Base-by-base conservation (phyloP, 352 stramenopile species). In the Phytophthora citrophthora region DNA sequence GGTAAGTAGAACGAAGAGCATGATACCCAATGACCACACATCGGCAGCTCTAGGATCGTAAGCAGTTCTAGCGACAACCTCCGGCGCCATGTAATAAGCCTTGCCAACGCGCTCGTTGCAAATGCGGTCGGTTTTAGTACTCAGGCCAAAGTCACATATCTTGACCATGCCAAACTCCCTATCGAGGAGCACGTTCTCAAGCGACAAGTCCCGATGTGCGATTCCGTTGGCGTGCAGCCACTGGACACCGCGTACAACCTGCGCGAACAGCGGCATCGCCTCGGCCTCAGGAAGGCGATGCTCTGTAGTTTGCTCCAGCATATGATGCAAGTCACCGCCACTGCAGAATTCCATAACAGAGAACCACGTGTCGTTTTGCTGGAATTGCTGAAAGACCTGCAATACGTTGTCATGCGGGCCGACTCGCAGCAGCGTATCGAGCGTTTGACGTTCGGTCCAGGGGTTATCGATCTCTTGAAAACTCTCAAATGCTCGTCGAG, bases 1-100 rank as follows among this genome's bases (percentile, higher is more conserved):
- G 1, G 76, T 79, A 9, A 90, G 76, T 54, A 88, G 76, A 47
- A 88, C 76, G 74, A 86, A 90, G 15, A 88, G 56, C 52, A 86
- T 74, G 40, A 88, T 70, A 10, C 80, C 77, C 1, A 90, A 51
- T 15, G 80, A 81, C 77, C 80, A 90, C 69, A 88, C 81, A 38
- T 90, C 80, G 18, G 66, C 2, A 49, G 34, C 34, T 41, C 34
- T 44, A 0, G 80, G 77, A 26, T 78, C 65, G 65, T 88, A 89
- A 4, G 23, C 16, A 9, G 61, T n/a, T n/a, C 63, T 49, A 1
- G 54, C 47, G 13, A 83, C 68, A 10, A 84, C 66, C 45, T 88
- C 79, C 13, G 68, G 76, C 13, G 70, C 76, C 74, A 84, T 88
- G 68, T 86, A 86, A 47, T 84, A 82, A 20, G 65, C 57, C 64